A percentile compares a stretch with the other conserved stretches of the same genome.
These are phyloP conservation scores for Aspergillus glaucus DNA, from an alignment of 2,329 filamentous ascomycete genomes.

Conservation along the genomic window DNA sequence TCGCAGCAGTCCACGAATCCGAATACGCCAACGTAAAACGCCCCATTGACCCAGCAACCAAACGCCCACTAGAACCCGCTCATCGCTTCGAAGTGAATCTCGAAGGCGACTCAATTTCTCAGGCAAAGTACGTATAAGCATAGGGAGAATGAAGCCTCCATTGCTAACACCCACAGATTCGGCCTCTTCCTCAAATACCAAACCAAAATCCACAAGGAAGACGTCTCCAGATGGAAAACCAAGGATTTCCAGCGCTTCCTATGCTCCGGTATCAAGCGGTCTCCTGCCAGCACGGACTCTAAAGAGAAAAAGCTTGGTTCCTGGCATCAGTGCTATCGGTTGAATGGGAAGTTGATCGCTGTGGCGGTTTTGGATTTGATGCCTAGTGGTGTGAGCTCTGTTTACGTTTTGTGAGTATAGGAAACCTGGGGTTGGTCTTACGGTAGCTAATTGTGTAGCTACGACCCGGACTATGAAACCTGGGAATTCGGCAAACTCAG, in stretches of 20 bases:
- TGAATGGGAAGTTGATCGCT: slow-evolving; percentile 45
- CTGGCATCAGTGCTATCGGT: slow-evolving; percentile 46
- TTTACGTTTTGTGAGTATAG: slow-evolving; percentile 42
- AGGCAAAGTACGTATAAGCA: slow-evolving; percentile 35
- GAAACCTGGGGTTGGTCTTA: too few relatives aligned
- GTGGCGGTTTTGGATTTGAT: slow-evolving; percentile 45
- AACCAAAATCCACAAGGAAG: slow-evolving; percentile 40
- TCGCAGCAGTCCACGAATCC: slow-evolving; percentile 35
- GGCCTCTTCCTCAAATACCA: slow-evolving; percentile 44
- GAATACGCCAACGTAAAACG: slow-evolving; percentile 41
- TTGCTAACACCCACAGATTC: slow-evolving; percentile 25
- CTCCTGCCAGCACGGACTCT: slow-evolving; percentile 27
- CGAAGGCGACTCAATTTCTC: slow-evolving; percentile 42
- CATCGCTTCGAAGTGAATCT: slow-evolving; percentile 44
- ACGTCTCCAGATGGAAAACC: slow-evolving; percentile 37
- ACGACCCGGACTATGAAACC: slow-evolving; percentile 54
- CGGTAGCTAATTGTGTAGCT: slow-evolving; percentile 29
- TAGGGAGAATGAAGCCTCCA: background rate
- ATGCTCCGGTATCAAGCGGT: slow-evolving; percentile 40
- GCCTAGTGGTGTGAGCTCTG: slow-evolving; percentile 43
- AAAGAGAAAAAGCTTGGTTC: slow-evolving; percentile 42
- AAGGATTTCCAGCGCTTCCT: slow-evolving; percentile 43
- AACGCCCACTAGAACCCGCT: slow-evolving; percentile 41
- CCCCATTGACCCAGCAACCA: slow-evolving; percentile 39
- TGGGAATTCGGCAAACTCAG: slow-evolving; percentile 60